phyloP scores from a whole-genome alignment of 176 grass and related monocot genomes.

The Rhynchospora breviuscula region DNA sequence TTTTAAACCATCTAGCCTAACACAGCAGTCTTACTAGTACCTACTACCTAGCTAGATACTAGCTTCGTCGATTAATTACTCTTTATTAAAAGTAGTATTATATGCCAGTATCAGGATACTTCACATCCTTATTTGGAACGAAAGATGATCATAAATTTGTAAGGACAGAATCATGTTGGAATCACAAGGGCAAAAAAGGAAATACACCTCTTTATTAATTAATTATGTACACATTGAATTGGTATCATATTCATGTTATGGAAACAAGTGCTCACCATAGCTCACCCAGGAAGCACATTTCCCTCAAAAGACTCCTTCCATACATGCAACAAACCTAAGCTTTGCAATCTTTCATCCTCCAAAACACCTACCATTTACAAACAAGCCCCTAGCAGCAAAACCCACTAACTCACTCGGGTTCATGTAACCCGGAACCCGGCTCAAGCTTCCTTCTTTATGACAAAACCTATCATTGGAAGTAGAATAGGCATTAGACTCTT shows the following conservation, averaged over 20 bases:
- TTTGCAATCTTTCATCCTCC: conserved; percentile 23
- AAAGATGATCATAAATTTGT: neutral
- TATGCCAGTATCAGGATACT: neutral
- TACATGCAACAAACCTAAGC: neutral
- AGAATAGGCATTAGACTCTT: neutral
- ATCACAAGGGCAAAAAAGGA: neutral
- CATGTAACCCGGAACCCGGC: conserved; percentile 45
- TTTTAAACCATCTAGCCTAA: too few relatives aligned
- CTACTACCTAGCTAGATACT: too few relatives aligned
- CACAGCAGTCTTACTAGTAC: too few relatives aligned
- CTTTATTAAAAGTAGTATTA: too few relatives aligned
- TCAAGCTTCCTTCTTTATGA: conserved; percentile 22
- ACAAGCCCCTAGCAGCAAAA: conserved; percentile 68
- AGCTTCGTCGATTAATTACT: too few relatives aligned
- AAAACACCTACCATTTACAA: conserved; percentile 48
- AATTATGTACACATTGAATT: neutral
- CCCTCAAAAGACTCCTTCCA: conserved; percentile 26
- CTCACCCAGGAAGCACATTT: conserved; percentile 5
- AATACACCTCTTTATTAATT: neutral
- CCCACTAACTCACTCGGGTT: conserved; percentile 70
- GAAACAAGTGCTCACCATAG: neutral
- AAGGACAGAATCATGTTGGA: neutral
- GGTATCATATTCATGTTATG: neutral
- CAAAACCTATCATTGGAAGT: neutral
- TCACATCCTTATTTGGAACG: neutral